Evolutionary conservation across 2,329 filamentous ascomycete species (phyloP), one percentile per base, ranked within the genome.

Genomic region (Parastagonospora avenae): DNA sequence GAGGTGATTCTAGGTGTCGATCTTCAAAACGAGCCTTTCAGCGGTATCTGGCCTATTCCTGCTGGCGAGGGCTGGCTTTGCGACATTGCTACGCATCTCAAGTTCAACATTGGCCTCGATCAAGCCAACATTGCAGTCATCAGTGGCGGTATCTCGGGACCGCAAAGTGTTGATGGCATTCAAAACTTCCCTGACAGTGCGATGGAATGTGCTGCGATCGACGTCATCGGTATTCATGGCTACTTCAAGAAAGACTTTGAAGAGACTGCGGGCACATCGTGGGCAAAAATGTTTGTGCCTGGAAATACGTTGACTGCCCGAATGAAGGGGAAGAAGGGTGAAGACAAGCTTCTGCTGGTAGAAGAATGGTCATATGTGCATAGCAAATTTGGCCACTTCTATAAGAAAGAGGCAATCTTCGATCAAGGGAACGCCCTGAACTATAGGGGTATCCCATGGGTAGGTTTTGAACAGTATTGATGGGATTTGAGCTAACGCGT

Each of bases 341-440:
- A 62, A 8, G 59, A 57, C 0, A 71, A 73, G 30, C 32, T 72
- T 19, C 42, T 73, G n/a, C 47, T 73, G 1, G 70, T 73, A 4
- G 70, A 73, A 35, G 68, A 71, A 42, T 67, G 67, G 67, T 52
- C 59, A 2, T 73, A 71, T 45, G 48, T 63, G 24, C 57, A 66
- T 29, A 71, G 50, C 29, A 46, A 62, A 0, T 38, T 51, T 8
- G 67, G 69, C 0, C 38, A 70, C 9, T 53, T 56, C 28, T 70
- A 68, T 49, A 72, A 72, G 53, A 66, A 64, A 31, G 57, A 66
- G 36, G 68, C 65, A 1, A 54, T 73, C 11, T 72, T 67, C 42
- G 70, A 73, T 42, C 69, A 72, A 51, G 70, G 67, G 2, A 69
- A 67, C 42, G 69, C 68, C 8, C 48, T 73, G 40, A 72, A 73